Evolutionary conservation across 805 yeast genomes (phyloP).

Genomic region (Saccharomycopsis selenospora): DNA sequence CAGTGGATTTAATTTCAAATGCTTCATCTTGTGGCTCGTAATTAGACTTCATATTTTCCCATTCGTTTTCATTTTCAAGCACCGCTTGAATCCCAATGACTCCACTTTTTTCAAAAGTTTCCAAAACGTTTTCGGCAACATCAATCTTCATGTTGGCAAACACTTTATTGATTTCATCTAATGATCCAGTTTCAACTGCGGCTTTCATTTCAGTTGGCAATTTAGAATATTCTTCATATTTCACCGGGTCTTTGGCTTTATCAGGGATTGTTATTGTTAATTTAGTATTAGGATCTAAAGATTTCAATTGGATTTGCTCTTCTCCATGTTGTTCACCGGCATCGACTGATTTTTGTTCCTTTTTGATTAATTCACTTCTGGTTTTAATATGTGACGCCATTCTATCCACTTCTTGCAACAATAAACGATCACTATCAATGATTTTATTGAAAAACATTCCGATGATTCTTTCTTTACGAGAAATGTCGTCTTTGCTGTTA

Average conservation of each 20-base stretch:
- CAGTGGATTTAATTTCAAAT: conserved; percentile 82
- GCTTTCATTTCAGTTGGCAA: conserved; percentile 57
- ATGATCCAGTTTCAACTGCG: conserved; percentile 64
- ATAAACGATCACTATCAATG: conserved; percentile 50
- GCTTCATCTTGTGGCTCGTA: conserved; percentile 36
- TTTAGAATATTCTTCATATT: conserved; percentile 49
- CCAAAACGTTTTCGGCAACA: conserved; percentile 75
- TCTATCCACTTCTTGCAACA: conserved; percentile 61
- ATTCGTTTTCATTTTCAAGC: conserved; percentile 66
- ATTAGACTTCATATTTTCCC: conserved; percentile 32
- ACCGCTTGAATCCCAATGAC: conserved; percentile 77
- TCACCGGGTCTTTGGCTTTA: conserved; percentile 35
- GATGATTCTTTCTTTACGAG: conserved; percentile 31
- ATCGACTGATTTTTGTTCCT: conserved; percentile 35
- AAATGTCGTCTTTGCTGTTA: background rate
- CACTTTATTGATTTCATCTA: conserved; percentile 77
- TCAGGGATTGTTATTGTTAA: conserved; percentile 64
- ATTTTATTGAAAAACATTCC: conserved; percentile 64
- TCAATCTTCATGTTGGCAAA: conserved; percentile 65
- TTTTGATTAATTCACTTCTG: conserved; percentile 62
- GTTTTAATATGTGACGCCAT: conserved; percentile 69
- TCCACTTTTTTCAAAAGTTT: conserved; percentile 68
- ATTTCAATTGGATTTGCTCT: conserved; percentile 74
- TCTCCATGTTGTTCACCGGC: conserved; percentile 27
- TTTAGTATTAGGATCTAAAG: conserved; percentile 78